Conservation (phyloP, 495 filamentous ascomycete species). For the Parathielavia hyrcaniae region DNA sequence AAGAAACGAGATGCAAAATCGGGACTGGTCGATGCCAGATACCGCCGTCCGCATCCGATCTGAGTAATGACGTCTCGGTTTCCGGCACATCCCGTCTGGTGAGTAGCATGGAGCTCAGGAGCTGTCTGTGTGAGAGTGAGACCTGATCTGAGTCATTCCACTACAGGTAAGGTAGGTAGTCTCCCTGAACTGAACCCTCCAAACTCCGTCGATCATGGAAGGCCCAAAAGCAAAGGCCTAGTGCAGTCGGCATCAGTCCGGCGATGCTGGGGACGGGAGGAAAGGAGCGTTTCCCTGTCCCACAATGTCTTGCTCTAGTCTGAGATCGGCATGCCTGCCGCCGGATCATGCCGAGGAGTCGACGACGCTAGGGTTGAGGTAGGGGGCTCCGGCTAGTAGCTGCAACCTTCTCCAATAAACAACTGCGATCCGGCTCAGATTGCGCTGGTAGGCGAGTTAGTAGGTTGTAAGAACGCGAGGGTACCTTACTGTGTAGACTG, state of each 20-base stretch:
- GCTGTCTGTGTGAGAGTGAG: constrained; percentile 6
- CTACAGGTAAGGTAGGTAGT: no score
- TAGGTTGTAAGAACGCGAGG: constrained; percentile 6
- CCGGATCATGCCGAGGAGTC: background rate
- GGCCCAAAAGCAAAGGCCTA: background rate
- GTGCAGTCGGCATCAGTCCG: constrained; percentile 15
- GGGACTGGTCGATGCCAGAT: constrained; percentile 1
- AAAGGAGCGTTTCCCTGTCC: background rate
- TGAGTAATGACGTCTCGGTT: background rate
- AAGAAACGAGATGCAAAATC: background rate
- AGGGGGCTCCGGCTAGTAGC: constrained; percentile 15
- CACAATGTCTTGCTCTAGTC: background rate
- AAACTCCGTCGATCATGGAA: constrained; percentile 12
- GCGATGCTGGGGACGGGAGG: constrained; percentile 2
- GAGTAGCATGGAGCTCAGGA: background rate
- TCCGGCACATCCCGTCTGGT: background rate
- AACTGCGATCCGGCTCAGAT: constrained; percentile 18
- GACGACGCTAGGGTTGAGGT: background rate
- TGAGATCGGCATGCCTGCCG: background rate
- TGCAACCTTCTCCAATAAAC: constrained; percentile 16
- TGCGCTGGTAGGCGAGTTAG: constrained; percentile 6
- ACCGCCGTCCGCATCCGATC: constrained; percentile 5
- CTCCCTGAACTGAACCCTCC: background rate
- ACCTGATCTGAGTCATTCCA: background rate
- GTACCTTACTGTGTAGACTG: no score